Conservation (phyloP, 2,329 filamentous ascomycete species). For the Curvularia hawaiiensis region DNA sequence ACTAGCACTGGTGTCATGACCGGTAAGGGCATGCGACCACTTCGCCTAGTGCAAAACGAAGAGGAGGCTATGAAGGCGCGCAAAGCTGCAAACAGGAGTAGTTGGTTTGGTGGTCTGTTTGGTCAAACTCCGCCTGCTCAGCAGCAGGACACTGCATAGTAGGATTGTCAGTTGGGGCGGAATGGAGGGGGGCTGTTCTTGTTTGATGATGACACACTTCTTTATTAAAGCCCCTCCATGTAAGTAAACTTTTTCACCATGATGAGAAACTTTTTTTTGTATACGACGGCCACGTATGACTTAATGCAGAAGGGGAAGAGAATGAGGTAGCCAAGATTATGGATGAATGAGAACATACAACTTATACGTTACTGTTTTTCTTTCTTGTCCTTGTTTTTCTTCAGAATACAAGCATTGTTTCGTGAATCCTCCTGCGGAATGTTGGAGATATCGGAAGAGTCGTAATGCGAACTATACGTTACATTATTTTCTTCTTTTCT, state of each 20-base stretch:
- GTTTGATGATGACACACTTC: background rate
- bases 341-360: background rate
- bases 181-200: background rate
- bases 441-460: background rate
- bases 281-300: slow-evolving; percentile 14
- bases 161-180: background rate
- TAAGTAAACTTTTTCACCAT: slow-evolving; percentile 11
- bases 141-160: slow-evolving; percentile 21
- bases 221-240: background rate
- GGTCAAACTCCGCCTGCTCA: slow-evolving; percentile 37
- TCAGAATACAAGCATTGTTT: background rate
- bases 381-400: background rate
- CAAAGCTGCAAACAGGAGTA: slow-evolving; percentile 52
- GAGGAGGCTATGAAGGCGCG: slow-evolving; percentile 45
- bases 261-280: slow-evolving; percentile 2
- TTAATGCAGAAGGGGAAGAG: slow-evolving; percentile 11
- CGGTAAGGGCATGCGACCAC: slow-evolving; percentile 75
- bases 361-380: background rate
- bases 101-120: slow-evolving; percentile 56
- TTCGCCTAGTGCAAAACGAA: slow-evolving; percentile 82
- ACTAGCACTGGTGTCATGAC: slow-evolving; percentile 51
- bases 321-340: background rate
- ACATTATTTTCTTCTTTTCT: background rate
- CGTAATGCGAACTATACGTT: background rate
- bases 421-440: background rate